These are phyloP conservation scores for Penicillium corylophilum DNA, from an alignment of 2,329 filamentous ascomycete species.

Conservation along the genomic window DNA sequence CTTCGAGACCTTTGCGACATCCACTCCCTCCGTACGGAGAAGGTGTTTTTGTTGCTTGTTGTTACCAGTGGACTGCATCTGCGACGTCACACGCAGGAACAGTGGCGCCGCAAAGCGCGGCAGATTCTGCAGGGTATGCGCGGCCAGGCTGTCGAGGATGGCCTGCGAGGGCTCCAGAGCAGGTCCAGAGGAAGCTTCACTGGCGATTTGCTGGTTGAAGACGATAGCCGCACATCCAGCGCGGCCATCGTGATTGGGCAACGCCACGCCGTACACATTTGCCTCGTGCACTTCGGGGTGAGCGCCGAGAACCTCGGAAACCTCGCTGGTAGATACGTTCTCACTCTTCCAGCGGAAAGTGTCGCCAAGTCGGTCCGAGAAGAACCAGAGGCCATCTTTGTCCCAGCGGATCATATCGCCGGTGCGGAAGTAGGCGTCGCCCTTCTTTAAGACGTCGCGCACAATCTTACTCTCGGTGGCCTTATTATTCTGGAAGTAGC, in stretches of 20 bases:
- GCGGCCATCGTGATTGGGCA: slow-evolving; percentile 79
- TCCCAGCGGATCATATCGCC: slow-evolving; percentile 80
- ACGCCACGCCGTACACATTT: slow-evolving; percentile 79
- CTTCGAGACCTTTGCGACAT: slow-evolving; percentile 50
- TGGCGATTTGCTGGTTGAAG: slow-evolving; percentile 45
- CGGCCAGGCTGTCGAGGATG: slow-evolving; percentile 59
- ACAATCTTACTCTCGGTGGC: slow-evolving; percentile 74
- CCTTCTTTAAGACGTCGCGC: slow-evolving; percentile 68
- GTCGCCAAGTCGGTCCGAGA: slow-evolving; percentile 65
- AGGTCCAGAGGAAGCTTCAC: slow-evolving; percentile 15
- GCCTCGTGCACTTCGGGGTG: slow-evolving; percentile 70
- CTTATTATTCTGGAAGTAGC: slow-evolving; percentile 72
- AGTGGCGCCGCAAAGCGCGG: slow-evolving; percentile 75
- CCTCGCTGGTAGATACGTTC: slow-evolving; percentile 80
- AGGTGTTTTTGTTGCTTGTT: slow-evolving; percentile 84
- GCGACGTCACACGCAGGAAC: slow-evolving; percentile 68
- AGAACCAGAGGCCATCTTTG: slow-evolving; percentile 69
- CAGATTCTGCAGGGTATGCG: slow-evolving; percentile 57
- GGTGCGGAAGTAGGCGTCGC: slow-evolving; percentile 79
- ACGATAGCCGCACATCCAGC: slow-evolving; percentile 78
- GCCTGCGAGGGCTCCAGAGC: slow-evolving; percentile 36
- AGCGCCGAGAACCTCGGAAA: slow-evolving; percentile 69
- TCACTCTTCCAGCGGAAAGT: slow-evolving; percentile 67
- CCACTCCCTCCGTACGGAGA: slow-evolving; percentile 71
- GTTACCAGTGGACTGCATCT: slow-evolving; percentile 72